A percentile compares a stretch with the other conserved stretches of the same genome.
Conservation (phyloP, 805 yeast species). For the Barnettozyma sp. region DNA sequence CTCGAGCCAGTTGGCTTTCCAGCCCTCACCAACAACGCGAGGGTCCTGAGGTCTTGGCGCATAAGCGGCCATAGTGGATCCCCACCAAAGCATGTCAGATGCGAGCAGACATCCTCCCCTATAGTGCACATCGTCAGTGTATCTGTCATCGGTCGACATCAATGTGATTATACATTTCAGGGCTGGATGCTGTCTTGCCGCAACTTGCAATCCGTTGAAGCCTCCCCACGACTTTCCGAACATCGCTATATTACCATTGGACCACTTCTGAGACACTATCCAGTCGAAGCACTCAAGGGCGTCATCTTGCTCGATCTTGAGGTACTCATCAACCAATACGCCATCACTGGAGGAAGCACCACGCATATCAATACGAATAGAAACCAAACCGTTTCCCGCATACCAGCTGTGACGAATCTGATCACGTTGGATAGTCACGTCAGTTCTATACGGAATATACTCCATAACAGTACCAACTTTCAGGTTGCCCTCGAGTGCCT, state of each 20-base stretch:
- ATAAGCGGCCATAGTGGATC: conserved; percentile 38
- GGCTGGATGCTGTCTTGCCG: conserved; percentile 41
- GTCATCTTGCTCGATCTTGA: conserved; percentile 39
- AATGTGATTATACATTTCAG: conserved; percentile 37
- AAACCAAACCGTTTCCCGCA: conserved; percentile 41
- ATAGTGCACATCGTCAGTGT: conserved; percentile 43
- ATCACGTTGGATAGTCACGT: conserved; percentile 39
- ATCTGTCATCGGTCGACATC: conserved; percentile 42
- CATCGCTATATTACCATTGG: conserved; percentile 40
- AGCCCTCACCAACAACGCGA: conserved; percentile 29
- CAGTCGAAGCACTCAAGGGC: conserved; percentile 37
- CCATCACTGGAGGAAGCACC: conserved; percentile 40
- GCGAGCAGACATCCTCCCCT: conserved; percentile 41
- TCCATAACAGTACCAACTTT: conserved; percentile 36
- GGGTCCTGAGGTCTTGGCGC: conserved; percentile 43
- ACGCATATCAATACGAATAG: conserved; percentile 41
- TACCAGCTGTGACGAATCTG: conserved; percentile 39
- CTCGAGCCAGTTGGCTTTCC: conserved; percentile 37
- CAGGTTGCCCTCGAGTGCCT: conserved; percentile 25
- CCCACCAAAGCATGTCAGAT: conserved; percentile 45
- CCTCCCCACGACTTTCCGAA: conserved; percentile 47
- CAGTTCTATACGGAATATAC: conserved; percentile 40
- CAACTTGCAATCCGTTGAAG: conserved; percentile 39
- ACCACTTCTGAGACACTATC: conserved; percentile 35
- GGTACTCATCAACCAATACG: conserved; percentile 34